Percentiles rank a stretch among this genome's conserved stretches.
These are phyloP conservation scores for Furcasterigmium sp. DNA, from an alignment of 2,329 filamentous ascomycete genomes.

Conservation along the genomic window DNA sequence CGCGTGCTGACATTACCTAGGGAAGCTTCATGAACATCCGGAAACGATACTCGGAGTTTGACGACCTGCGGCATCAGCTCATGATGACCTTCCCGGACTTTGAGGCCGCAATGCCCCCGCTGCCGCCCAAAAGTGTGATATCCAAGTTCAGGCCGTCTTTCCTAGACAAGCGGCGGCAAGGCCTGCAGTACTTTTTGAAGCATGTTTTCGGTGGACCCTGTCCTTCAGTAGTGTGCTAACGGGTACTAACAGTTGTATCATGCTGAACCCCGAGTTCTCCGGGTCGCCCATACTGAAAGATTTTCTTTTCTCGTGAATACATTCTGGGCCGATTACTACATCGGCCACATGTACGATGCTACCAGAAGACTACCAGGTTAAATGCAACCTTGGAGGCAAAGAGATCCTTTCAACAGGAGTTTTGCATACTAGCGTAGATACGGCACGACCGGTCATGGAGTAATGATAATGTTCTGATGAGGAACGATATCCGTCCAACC, in stretches of 20 bases:
- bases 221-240: slow-evolving; percentile 11
- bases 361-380: no score
- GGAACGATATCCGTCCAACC: not conserved
- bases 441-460: not conserved
- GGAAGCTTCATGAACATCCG: slow-evolving; percentile 57
- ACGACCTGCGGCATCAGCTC: slow-evolving; percentile 70
- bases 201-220: slow-evolving; percentile 36
- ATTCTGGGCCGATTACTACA: no score
- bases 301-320: slow-evolving; percentile 64
- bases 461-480: slow-evolving; percentile 9
- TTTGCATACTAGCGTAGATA: no score
- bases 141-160: slow-evolving; percentile 82
- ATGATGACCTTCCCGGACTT: slow-evolving; percentile 79
- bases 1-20: slow-evolving; percentile 26
- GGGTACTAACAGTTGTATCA: slow-evolving; percentile 61
- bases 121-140: slow-evolving; percentile 88
- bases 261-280: slow-evolving; percentile 90
- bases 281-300: slow-evolving; percentile 87
- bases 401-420: no score
- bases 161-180: slow-evolving; percentile 75
- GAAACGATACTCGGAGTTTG: slow-evolving; percentile 89
- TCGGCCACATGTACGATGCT: no score
- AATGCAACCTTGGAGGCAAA: no score
- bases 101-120: slow-evolving; percentile 75
- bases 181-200: slow-evolving; percentile 92